These are phyloP conservation scores for Rhizopus stolonifer DNA, from an alignment of 371 early-diverging fungal genomes.

Conservation along the genomic window DNA sequence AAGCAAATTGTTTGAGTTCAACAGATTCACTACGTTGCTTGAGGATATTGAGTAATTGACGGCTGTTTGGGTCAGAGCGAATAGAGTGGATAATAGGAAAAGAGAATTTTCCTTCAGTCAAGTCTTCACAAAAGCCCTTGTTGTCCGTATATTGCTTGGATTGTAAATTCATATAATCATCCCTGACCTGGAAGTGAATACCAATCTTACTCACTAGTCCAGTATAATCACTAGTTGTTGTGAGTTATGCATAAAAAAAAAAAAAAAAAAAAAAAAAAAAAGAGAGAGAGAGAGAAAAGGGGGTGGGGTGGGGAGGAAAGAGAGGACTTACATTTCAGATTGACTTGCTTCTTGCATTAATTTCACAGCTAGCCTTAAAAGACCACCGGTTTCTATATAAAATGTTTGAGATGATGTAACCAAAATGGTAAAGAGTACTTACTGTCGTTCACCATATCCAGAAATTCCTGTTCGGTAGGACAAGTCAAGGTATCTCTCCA, in stretches of 20 bases:
- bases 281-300: too few species aligned
- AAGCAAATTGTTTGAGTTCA: slow-evolving; percentile 86
- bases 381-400: slow-evolving; percentile 87
- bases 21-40: slow-evolving; percentile 78
- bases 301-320: too few species aligned
- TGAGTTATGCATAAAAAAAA: too few species aligned
- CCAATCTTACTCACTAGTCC: slow-evolving; percentile 86
- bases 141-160: slow-evolving; percentile 84
- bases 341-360: slow-evolving; percentile 79
- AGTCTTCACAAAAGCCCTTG: slow-evolving; percentile 97
- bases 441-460: slow-evolving; percentile 92
- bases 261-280: slow-evolving; percentile 1
- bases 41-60: slow-evolving; percentile 79
- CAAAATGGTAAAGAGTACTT: too few species aligned
- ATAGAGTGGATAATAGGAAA: slow-evolving; percentile 92
- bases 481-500: slow-evolving; percentile 73
- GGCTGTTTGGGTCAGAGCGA: slow-evolving; percentile 56
- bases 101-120: slow-evolving; percentile 98
- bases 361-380: slow-evolving; percentile 90
- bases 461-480: slow-evolving; percentile 82
- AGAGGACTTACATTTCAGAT: slow-evolving; percentile 50
- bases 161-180: slow-evolving; percentile 93
- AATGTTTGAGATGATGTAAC: neutral
- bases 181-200: slow-evolving; percentile 92
- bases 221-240: slow-evolving; percentile 63